Evolutionary conservation across 257 asterid species (phyloP), one percentile per base, ranked within the genome.

Genomic region (Cynanchum wilfordii): DNA sequence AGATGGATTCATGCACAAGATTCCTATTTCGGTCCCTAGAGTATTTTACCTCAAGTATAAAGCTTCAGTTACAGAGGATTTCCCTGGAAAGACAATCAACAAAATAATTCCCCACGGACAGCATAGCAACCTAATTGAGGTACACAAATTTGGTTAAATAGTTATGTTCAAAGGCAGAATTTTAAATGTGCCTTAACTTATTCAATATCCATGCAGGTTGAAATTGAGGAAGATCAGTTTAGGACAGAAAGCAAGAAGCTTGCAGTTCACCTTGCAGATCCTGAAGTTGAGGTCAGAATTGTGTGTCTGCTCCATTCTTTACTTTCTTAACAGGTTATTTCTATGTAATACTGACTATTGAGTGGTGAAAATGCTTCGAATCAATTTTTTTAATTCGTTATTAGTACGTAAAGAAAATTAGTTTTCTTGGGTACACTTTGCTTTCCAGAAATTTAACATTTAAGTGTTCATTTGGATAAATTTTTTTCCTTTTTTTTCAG

Each of bases 21-120:
- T 95, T 79, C 91, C 95, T 71, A 77, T 95, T 73, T 75, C 66
- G 69, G 82, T 90, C 69, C 95, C 99, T 72, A 86, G 99, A 78
- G 81, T 86, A 72, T 95, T 95, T 87, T 95, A 88, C 86, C 90
- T 95, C 75, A 95, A 95, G 81, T 91, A 97, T 71, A 95, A 92
- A 87, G 95, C 95, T 85, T 95, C 98, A 50, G 87, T 91, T 50
- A 87, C 98, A 42, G 99, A 94, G 78, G 98, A 91, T 72, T 90
- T 95, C 79, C 98, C 98, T 29, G 99, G 99, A 83, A 90, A 95
- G 83, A 86, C 87, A 67, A 96, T 90, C 82, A 89, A 86, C 83
- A 95, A 91, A 88, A 78, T 82, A 81, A 97, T 92, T 85, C 99
- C 99, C 59, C 99, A 87, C 83, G 99, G 99, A 69, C 95, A 85